Conservation (phyloP, 495 filamentous ascomycete species). For the Aspergillus heteromorphus region DNA sequence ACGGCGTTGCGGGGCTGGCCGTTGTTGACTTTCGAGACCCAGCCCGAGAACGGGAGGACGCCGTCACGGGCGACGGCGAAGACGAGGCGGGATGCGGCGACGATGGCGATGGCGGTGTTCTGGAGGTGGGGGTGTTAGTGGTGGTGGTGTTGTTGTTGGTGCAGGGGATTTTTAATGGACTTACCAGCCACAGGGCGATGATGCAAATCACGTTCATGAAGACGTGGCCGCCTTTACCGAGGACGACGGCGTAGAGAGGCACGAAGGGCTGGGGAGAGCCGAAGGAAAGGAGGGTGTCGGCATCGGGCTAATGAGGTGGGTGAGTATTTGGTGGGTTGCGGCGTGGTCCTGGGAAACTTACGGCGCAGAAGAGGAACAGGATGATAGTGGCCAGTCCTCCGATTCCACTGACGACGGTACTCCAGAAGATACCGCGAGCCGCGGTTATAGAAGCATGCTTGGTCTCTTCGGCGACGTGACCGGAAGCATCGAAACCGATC, state of each 20-base stretch:
- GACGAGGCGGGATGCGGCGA: slow-evolving; percentile 51
- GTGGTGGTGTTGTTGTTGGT: not conserved
- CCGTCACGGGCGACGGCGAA: slow-evolving; percentile 53
- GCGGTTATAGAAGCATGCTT: slow-evolving; percentile 50
- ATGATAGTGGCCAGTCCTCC: slow-evolving; percentile 49
- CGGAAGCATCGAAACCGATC: slow-evolving; percentile 53
- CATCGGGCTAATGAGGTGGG: slow-evolving; percentile 26
- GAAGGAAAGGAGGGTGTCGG: slow-evolving; percentile 35
- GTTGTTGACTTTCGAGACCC: slow-evolving; percentile 46
- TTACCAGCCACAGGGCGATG: slow-evolving; percentile 44
- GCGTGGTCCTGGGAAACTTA: slow-evolving; percentile 18
- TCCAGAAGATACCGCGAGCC: slow-evolving; percentile 52
- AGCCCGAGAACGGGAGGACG: slow-evolving; percentile 50
- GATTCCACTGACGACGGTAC: slow-evolving; percentile 46
- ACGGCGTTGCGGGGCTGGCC: slow-evolving; percentile 52
- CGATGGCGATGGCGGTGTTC: slow-evolving; percentile 52
- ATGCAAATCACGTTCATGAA: slow-evolving; percentile 52
- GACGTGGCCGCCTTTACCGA: slow-evolving; percentile 49
- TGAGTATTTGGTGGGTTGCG: not conserved
- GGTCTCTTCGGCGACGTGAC: slow-evolving; percentile 53
- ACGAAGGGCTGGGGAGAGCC: slow-evolving; percentile 52
- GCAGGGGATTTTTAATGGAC: slow-evolving; percentile 2
- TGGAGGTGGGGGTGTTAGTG: slow-evolving; percentile 10
- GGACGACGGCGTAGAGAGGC: slow-evolving; percentile 45
- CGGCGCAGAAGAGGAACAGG: slow-evolving; percentile 52